Evolutionary conservation across 2,329 filamentous ascomycete genomes (phyloP).

Genomic region (Colletotrichum camelliae): DNA sequence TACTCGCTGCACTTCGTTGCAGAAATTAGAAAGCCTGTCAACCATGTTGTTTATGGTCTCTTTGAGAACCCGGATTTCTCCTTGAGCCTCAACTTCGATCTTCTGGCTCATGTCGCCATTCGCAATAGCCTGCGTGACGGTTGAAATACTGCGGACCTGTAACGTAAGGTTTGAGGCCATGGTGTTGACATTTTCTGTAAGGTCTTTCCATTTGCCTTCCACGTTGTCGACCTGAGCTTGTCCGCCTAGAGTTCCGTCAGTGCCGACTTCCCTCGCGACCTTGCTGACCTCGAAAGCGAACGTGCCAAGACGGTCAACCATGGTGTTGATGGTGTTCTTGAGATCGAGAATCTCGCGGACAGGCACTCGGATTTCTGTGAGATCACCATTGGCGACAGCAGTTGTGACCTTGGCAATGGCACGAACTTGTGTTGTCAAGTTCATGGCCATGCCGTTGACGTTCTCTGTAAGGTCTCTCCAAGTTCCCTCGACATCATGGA

Average conservation of each 20-base stretch:
- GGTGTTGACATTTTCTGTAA: slow-evolving; percentile 88
- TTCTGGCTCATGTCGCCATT: slow-evolving; percentile 96
- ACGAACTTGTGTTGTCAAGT: slow-evolving; percentile 95
- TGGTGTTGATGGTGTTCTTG: slow-evolving; percentile 98
- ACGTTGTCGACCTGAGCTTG: slow-evolving; percentile 95
- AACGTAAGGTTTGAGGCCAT: slow-evolving; percentile 73
- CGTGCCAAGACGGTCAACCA: slow-evolving; percentile 96
- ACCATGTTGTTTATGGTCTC: slow-evolving; percentile 99
- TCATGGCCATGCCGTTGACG: slow-evolving; percentile 99
- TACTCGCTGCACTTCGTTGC: slow-evolving; percentile 92
- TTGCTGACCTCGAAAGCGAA: slow-evolving; percentile 98
- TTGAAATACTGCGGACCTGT: slow-evolving; percentile 89
- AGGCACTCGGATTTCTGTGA: slow-evolving; percentile 93
- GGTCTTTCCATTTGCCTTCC: slow-evolving; percentile 96
- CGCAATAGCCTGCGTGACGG: slow-evolving; percentile 92
- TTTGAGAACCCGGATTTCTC: slow-evolving; percentile 92
- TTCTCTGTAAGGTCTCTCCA: slow-evolving; percentile 96
- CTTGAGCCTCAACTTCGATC: slow-evolving; percentile 93
- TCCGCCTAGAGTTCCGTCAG: slow-evolving; percentile 90
- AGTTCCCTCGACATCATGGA: slow-evolving; percentile 95
- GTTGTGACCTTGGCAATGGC: slow-evolving; percentile 98
- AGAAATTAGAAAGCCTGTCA: slow-evolving; percentile 92
- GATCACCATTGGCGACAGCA: slow-evolving; percentile 90
- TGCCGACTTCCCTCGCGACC: slow-evolving; percentile 93
- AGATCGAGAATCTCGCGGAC: slow-evolving; percentile 93